Percentiles rank a stretch among this genome's conserved stretches.
Conservation (phyloP, 495 filamentous ascomycete species). For the Xylaria scruposa region DNA sequence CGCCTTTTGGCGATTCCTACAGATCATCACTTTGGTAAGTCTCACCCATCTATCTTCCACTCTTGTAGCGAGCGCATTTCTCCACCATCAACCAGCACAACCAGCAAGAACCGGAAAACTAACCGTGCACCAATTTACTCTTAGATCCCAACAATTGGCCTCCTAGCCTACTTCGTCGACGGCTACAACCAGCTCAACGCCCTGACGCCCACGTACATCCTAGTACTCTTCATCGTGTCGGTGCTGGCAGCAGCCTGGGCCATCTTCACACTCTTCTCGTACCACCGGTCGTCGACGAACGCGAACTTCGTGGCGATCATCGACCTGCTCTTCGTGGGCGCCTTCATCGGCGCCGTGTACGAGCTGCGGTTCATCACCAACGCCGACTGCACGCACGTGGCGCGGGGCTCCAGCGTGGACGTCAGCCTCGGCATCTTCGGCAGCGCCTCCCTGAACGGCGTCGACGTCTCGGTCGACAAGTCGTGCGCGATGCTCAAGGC, state of each 20-base stretch:
- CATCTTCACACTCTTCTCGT: conserved; percentile 79
- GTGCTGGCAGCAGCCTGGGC: conserved; percentile 81
- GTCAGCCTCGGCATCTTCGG: conserved; percentile 69
- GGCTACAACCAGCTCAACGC: conserved; percentile 70
- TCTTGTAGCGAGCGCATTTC: neutral
- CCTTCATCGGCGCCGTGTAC: conserved; percentile 81
- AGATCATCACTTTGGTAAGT: conserved; percentile 77
- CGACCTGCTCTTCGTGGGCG: conserved; percentile 82
- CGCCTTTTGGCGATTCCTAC: conserved; percentile 79
- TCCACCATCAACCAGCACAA: neutral
- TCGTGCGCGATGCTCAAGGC: conserved; percentile 89
- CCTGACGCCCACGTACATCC: conserved; percentile 79
- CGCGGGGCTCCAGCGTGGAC: conserved; percentile 50
- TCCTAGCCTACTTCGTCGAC: conserved; percentile 87
- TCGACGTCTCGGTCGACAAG: conserved; percentile 66
- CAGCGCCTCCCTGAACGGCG: conserved; percentile 48
- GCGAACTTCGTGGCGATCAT: conserved; percentile 77
- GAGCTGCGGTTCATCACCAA: conserved; percentile 72
- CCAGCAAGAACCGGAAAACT: neutral
- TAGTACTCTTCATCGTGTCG: conserved; percentile 90
- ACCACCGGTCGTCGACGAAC: conserved; percentile 73
- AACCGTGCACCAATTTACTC: conserved; percentile 16
- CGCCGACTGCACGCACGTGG: conserved; percentile 69
- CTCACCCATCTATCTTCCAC: neutral
- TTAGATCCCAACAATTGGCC: conserved; percentile 83